Conservation (phyloP, 2,329 filamentous ascomycete genomes). For the Colletotrichum paranaense region DNA sequence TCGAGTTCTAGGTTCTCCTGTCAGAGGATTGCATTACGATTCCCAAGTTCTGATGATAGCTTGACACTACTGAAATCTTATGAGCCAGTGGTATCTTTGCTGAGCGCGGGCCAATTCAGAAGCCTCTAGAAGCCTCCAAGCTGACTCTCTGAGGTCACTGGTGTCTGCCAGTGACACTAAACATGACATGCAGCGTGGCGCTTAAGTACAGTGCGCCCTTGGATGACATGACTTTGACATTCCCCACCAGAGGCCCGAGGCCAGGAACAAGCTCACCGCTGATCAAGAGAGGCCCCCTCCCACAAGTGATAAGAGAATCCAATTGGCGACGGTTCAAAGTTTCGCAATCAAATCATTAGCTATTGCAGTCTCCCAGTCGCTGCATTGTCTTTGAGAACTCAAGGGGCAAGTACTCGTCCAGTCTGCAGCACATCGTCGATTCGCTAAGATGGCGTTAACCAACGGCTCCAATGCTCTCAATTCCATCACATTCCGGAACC, state of each 20-base stretch:
- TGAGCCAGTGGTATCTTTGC: too few species aligned
- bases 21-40: too few species aligned
- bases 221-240: not conserved
- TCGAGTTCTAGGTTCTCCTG: too few species aligned
- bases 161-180: not conserved
- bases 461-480: too few species aligned
- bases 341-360: not conserved
- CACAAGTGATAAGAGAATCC: not conserved
- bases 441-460: not conserved
- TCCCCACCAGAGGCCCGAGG: not conserved
- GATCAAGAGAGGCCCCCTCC: too few species aligned
- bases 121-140: not conserved
- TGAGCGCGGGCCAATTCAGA: not conserved
- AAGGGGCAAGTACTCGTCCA: too few species aligned
- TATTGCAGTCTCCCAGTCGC: too few species aligned
- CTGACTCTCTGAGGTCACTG: not conserved
- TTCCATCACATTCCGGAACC: conserved; percentile 26
- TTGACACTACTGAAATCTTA: too few species aligned
- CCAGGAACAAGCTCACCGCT: not conserved
- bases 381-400: too few species aligned
- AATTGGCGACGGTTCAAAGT: not conserved
- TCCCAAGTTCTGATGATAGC: too few species aligned
- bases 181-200: not conserved
- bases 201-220: not conserved
- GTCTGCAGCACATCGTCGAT: not conserved